Evolutionary conservation across 1,284 basidiomycete species (phyloP), one percentile per base, ranked within the genome.

Genomic region (Mycosarcoma mackinlayi): DNA sequence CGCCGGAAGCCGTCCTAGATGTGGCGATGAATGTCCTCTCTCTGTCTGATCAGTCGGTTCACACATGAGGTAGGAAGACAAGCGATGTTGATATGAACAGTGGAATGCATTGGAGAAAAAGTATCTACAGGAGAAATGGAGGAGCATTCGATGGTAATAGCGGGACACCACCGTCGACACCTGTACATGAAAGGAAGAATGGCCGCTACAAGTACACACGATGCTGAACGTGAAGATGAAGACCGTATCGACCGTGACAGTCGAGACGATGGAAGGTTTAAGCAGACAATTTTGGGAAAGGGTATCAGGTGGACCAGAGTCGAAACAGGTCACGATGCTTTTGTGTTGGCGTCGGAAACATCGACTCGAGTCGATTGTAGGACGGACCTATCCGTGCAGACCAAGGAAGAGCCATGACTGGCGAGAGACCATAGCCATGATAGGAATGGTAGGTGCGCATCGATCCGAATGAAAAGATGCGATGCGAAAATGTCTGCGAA

Each of bases 201-300:
- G 62, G 51, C 62, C 62, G 34, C 55, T 59, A 59, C 51, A 65
- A 54, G 47, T 65, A 65, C 62, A 65, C 62, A 65, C 62, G 62
- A 65, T 63, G 38, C 49, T n/a, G 46, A 42, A 50, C 28, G 35
- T 59, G 54, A 42, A 7, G 23, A 38, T 46, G 60, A 37, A 35
- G 28, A 31, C 34, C 41, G 45, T 45, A 28, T 47, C 54, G 44
- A 39, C 25, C 24, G 13, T 11, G 33, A 21, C 18, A 9, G 27
- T 28, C 25, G 31, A 33, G 40, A 47, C 8, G 16, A 38, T 24
- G 24, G 35, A 14, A 23, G 14, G 28, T 28, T 37, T 19, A 53
- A 62, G 56, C 62, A 65, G 62, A 65, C 62, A 65, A 65, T 65
- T 65, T 54, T 10, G 14, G 51, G 46, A 42, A 40, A 38, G 62